Evolutionary conservation across 2,329 filamentous ascomycete species (phyloP).

Genomic region (Fusarium piperis): DNA sequence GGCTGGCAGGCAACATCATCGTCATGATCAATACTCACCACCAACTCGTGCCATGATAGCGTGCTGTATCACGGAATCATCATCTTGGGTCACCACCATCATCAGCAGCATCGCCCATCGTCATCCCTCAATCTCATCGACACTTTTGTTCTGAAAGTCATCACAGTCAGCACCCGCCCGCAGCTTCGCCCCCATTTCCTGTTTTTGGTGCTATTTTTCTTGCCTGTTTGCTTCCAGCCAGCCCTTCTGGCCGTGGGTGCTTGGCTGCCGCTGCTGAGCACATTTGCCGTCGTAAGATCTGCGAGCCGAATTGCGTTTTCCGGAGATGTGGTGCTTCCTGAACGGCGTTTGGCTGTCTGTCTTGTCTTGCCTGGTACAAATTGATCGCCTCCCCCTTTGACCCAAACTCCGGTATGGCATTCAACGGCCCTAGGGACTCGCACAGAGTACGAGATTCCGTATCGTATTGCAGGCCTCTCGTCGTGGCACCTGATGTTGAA

Average conservation of each 20-base stretch:
- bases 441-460: constrained; percentile 8
- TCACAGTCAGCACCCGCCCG: constrained; percentile 25
- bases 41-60: constrained; percentile 3
- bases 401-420: background rate
- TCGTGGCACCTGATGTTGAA: constrained; percentile 23
- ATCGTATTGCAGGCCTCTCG: constrained; percentile 26
- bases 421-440: background rate
- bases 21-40: background rate
- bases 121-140: constrained; percentile 3
- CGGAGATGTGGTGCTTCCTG: constrained; percentile 1
- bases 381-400: constrained; percentile 4
- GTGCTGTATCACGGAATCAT: constrained; percentile 11
- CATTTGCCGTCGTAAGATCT: constrained; percentile 36
- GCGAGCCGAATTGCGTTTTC: constrained; percentile 23
- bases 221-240: background rate
- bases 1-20: constrained; percentile 10
- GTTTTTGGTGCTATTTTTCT: constrained; percentile 26
- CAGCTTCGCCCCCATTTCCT: constrained; percentile 12
- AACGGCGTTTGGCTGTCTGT: constrained; percentile 17
- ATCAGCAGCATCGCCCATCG: constrained; percentile 12
- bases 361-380: constrained; percentile 5
- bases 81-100: background rate
- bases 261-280: constrained; percentile 14
- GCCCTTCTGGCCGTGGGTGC: constrained; percentile 16
- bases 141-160: constrained; percentile 4